A percentile compares a stretch with the other conserved stretches of the same genome.
Evolutionary conservation across 352 stramenopile genomes (phyloP).

Genomic region (Phytophthora europaea): DNA sequence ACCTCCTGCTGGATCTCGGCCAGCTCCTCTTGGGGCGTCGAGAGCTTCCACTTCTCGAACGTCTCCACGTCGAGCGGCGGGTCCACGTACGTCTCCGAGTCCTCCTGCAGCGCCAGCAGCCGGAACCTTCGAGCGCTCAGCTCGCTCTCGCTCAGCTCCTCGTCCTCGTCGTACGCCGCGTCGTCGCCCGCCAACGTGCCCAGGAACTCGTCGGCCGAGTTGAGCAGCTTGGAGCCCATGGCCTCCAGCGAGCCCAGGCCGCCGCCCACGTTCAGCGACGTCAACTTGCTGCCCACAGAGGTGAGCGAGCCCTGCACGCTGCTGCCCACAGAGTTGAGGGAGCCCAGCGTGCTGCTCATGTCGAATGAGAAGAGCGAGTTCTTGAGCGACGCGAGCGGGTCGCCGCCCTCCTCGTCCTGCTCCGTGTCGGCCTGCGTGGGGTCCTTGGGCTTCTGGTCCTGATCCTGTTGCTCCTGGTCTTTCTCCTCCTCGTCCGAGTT

Average conservation of each 20-base stretch:
- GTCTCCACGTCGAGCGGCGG: slow-evolving; percentile 65
- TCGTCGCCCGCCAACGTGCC: slow-evolving; percentile 52
- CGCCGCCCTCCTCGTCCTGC: slow-evolving; percentile 13
- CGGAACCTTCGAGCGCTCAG: slow-evolving; percentile 66
- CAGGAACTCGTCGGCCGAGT: slow-evolving; percentile 73
- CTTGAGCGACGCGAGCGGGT: slow-evolving; percentile 33
- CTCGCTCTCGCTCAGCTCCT: slow-evolving; percentile 45
- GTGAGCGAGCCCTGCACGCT: slow-evolving; percentile 37
- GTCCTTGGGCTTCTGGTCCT: slow-evolving; percentile 12
- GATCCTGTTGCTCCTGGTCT: slow-evolving; percentile 3
- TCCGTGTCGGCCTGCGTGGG: neutral
- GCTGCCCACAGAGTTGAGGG: slow-evolving; percentile 52
- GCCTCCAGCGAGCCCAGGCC: slow-evolving; percentile 59
- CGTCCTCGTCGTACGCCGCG: slow-evolving; percentile 33
- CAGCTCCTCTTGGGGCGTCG: slow-evolving; percentile 46
- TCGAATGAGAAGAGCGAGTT: slow-evolving; percentile 74
- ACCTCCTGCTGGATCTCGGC: slow-evolving; percentile 60
- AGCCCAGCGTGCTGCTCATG: slow-evolving; percentile 36
- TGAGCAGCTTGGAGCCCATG: slow-evolving; percentile 76
- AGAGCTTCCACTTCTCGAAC: slow-evolving; percentile 70
- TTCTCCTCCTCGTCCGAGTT: slow-evolving; percentile 31
- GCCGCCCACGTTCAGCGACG: slow-evolving; percentile 38
- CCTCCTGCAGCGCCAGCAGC: slow-evolving; percentile 70
- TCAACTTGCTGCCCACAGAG: slow-evolving; percentile 47
- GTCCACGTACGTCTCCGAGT: slow-evolving; percentile 71